These are phyloP conservation scores for Entamoeba nuttalli DNA, from an alignment of 208 protist genomes.

Conservation along the genomic window DNA sequence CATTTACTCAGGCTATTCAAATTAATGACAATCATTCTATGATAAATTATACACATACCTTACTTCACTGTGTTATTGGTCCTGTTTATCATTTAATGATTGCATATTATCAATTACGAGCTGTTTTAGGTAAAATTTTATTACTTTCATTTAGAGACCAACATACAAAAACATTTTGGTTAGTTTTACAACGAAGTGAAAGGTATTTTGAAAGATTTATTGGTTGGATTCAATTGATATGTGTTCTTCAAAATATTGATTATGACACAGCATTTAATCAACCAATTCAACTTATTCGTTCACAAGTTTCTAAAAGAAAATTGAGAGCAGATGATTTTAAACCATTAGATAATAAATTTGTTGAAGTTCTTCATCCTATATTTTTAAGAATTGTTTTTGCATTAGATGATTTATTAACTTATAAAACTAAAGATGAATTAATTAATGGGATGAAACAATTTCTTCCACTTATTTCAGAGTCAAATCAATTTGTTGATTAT, in stretches of 20 bases:
- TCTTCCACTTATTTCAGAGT: background rate
- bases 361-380: background rate
- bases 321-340: background rate
- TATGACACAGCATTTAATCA: background rate
- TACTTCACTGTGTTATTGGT: background rate
- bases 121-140: background rate
- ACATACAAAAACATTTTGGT: background rate
- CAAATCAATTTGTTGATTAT: background rate
- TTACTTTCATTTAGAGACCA: background rate
- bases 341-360: background rate
- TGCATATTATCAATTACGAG: background rate
- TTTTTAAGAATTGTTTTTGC: background rate
- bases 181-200: background rate
- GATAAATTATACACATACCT: background rate
- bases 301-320: background rate
- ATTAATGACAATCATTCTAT: background rate
- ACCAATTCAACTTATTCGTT: background rate
- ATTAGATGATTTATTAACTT: background rate
- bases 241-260: background rate
- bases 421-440: background rate
- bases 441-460: background rate
- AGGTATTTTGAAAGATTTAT: background rate
- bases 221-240: background rate
- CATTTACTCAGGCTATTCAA: background rate
- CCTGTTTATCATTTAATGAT: background rate